Base-by-base conservation (phyloP, 768 basidiomycete species). In the Lentinula edodes region DNA sequence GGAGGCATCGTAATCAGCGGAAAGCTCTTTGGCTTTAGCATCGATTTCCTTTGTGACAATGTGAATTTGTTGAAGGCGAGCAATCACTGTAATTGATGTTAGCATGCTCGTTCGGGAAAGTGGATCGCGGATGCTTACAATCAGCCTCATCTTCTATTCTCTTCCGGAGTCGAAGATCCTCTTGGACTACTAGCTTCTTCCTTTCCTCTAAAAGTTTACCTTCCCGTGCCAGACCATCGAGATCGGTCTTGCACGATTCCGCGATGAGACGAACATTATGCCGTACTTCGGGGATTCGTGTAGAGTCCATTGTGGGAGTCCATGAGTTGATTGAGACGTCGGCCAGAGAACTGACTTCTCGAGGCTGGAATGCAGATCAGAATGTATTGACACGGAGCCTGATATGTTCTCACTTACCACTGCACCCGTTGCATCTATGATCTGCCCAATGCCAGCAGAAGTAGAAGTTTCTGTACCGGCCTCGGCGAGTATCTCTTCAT, bases 351-450 rank as follows among this genome's bases (percentile, higher is more conserved):
- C 89, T 80, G 23, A 96, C 87, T 76, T 98, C 93, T 36, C 89
- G 82, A n/a, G 88, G 88, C 91, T 95, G 15, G 23, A n/a, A 42
- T 35, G 34, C 5, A 38, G 9, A 38, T 67, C 3, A 59, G 56
- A 64, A 54, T 20, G 46, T 58, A 35, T 41, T 36, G 32, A 23
- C n/a, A 6, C 23, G 51, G 39, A 58, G 45, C 28, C 16, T 23
- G 23, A 20, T 45, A 13, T 12, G 1, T 8, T 36, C 34, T 20
- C 23, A 80, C 90, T 61, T 71, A 95, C 94, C 64, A 91, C 91
- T 60, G 92, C 91, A 32, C 97, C 94, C 18, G 93, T 90, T 16
- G 95, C 93, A 74, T 99, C 97, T 61, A 98, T 92, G 42, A 99
- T 95, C 68, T 89, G 85, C 2, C 95, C 97, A 52, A 95, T 71